Evolutionary conservation across 148 eudicot genomes (phyloP), one percentile per base, ranked within the genome.

Genomic region (Rhododendron ferrugineum): DNA sequence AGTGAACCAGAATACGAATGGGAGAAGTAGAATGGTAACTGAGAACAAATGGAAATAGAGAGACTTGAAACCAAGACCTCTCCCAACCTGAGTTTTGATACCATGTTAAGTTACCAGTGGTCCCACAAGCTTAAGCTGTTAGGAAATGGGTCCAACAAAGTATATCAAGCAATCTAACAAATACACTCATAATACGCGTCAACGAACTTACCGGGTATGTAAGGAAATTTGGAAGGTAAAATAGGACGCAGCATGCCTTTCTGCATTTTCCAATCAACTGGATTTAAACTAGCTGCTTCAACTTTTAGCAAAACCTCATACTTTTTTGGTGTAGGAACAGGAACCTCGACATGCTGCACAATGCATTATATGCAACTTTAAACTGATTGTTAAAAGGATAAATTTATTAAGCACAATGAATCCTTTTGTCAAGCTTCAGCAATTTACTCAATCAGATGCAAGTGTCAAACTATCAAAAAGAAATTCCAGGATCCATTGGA

Each of bases 271-370:
- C 95, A 93, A 86, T 96, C 98, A 86, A 90, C 5, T 13, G 98
- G 98, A 88, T 96, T 94, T 26, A 96, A 66, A 81, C 93, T 90
- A 37, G 90, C 89, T 60, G 98, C 98, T 88, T 96, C 98, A 84
- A 96, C 70, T 83, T 94, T 96, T 8, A 96, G 44, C 85, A 96
- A 87, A 81, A 94, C 90, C 81, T 94, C 96, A 86, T 86, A 92
- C 62, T 89, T 87, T 58, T 85, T 90, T 5, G 98, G 95, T 70
- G 78, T 88, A 83, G 98, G 98, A 82, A 94, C 83, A 68, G 96
- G 92, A 86, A 90, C 87, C 88, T 96, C 93, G 47, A 91, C 96
- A 84, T 93, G 94, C 98, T 96, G 94, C 87, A 90, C 50, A 30
- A 86, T 76, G 14, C 49, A 54, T 84, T 36, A n/a, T 15, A 26